Conservation (phyloP, 2,329 filamentous ascomycete genomes). For the Sporothrix pseudoabietina region DNA sequence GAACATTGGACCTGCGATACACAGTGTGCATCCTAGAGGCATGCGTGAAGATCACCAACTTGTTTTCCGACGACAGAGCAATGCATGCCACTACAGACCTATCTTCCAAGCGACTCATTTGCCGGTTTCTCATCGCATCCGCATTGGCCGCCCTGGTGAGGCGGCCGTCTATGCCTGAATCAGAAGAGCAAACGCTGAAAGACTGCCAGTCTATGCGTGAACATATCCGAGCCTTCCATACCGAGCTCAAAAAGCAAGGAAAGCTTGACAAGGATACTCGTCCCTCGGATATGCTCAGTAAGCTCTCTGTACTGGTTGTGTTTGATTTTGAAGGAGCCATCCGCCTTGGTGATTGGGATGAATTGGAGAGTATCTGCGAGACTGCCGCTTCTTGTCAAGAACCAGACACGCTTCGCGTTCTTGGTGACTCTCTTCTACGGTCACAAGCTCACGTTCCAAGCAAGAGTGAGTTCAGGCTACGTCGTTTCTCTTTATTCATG, state of each 20-base stretch:
- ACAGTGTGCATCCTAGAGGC: constrained; percentile 59
- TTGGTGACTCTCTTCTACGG: constrained; percentile 66
- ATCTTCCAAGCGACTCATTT: constrained; percentile 64
- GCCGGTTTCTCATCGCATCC: constrained; percentile 66
- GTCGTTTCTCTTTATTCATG: neutral
- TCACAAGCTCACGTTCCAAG: constrained; percentile 46
- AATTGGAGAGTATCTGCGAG: constrained; percentile 62
- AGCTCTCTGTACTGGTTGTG: constrained; percentile 67
- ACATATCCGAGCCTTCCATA: constrained; percentile 63
- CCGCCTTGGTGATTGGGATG: constrained; percentile 67
- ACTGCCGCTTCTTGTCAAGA: constrained; percentile 51
- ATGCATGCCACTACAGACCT: constrained; percentile 47
- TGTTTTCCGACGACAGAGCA: constrained; percentile 53
- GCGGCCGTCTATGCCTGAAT: constrained; percentile 48
- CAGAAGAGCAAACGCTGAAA: constrained; percentile 55
- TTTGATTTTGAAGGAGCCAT: constrained; percentile 80
- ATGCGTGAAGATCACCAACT: constrained; percentile 55
- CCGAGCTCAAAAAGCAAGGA: constrained; percentile 45
- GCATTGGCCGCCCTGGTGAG: constrained; percentile 56
- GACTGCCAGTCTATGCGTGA: constrained; percentile 63
- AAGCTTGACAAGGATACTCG: constrained; percentile 48
- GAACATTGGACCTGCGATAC: constrained; percentile 55
- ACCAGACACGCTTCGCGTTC: constrained; percentile 57
- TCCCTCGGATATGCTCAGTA: constrained; percentile 58
- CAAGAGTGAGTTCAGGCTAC: constrained; percentile 15